Percentiles rank a stretch among this genome's conserved stretches.
Conservation (phyloP, 148 eudicot species). For the Arctostaphylos glauca region DNA sequence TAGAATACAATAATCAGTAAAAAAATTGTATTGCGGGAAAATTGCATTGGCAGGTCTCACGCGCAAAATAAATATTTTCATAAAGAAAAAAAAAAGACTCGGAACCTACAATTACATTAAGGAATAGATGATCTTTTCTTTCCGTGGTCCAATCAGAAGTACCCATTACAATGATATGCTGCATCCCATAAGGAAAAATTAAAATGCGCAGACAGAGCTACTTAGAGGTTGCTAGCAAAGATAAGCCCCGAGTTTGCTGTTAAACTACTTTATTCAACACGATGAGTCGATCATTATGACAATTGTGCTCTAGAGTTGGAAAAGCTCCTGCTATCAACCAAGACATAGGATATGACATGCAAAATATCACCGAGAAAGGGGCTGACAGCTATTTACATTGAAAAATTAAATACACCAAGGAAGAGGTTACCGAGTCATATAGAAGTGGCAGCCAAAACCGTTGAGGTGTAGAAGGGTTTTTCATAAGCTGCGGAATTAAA, state of each 20-base stretch:
- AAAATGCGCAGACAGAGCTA: neutral
- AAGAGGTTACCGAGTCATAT: conserved; percentile 68
- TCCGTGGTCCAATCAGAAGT: neutral
- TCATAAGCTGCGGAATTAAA: conserved; percentile 77
- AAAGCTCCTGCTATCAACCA: neutral
- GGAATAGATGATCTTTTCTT: neutral
- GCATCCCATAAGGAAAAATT: neutral
- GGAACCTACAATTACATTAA: neutral
- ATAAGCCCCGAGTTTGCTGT: neutral
- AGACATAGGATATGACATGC: neutral
- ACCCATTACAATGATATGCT: neutral
- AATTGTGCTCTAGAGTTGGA: neutral
- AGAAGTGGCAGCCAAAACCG: conserved; percentile 92
- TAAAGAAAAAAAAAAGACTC: neutral
- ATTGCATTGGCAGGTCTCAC: neutral
- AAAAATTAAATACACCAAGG: neutral
- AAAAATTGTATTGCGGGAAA: neutral
- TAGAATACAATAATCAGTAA: neutral
- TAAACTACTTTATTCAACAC: neutral
- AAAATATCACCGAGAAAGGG: neutral
- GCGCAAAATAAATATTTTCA: neutral
- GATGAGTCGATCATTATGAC: neutral
- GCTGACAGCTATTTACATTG: neutral
- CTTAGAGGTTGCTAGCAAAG: neutral
- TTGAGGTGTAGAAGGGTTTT: conserved; percentile 88